Conservation (phyloP, 2,329 filamentous ascomycete species). For the Fusarium illudens region DNA sequence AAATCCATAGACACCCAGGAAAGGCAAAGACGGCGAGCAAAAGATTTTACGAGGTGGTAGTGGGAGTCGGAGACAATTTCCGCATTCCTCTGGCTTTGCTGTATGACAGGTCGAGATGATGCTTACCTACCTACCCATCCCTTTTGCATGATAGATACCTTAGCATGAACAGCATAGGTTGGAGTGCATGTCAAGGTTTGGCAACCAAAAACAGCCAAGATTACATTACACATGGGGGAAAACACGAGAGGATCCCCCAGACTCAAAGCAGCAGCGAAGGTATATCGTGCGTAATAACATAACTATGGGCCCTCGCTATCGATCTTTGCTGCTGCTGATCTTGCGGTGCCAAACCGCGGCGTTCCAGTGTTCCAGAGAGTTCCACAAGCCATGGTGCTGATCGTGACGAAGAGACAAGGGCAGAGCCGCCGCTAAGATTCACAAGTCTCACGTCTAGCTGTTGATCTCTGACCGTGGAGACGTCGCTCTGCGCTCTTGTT, state of each 20-base stretch:
- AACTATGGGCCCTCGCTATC: conserved; percentile 5
- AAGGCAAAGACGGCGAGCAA: background rate
- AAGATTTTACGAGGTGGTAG: conserved; percentile 2
- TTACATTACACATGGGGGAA: background rate
- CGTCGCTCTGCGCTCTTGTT: background rate
- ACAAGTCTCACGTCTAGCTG: conserved; percentile 8
- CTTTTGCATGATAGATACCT: background rate
- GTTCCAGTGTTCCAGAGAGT: conserved; percentile 24
- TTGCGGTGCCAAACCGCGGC: conserved; percentile 9
- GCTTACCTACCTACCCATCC: background rate
- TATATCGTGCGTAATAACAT: conserved; percentile 12
- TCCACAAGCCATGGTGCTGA: conserved; percentile 29
- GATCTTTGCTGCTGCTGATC: conserved; percentile 16
- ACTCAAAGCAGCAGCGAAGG: conserved; percentile 16
- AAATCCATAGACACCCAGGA: conserved; percentile 23
- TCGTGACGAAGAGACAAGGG: conserved; percentile 31
- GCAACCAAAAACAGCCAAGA: conserved; percentile 1
- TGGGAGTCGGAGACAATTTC: background rate
- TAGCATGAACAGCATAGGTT: background rate
- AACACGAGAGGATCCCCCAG: conserved; percentile 22
- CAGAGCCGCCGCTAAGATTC: conserved; percentile 29
- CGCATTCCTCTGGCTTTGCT: background rate
- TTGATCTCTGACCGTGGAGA: conserved; percentile 12
- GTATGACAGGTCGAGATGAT: conserved; percentile 5
- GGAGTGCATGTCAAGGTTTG: background rate